A percentile compares a stretch with the other conserved stretches of the same genome.
These are phyloP conservation scores for Chondrostereum purpureum DNA, from an alignment of 1,284 basidiomycete genomes.

Conservation along the genomic window DNA sequence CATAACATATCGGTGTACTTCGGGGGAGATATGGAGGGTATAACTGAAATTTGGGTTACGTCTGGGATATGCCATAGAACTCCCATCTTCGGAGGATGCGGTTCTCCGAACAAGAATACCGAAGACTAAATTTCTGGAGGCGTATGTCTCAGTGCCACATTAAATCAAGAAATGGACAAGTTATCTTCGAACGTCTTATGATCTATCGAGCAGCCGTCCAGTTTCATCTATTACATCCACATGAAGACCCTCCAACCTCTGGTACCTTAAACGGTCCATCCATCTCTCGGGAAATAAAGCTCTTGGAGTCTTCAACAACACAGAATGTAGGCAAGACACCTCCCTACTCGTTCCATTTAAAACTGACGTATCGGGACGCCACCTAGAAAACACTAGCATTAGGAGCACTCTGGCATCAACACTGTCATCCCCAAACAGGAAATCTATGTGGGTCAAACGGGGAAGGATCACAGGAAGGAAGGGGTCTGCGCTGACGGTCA, in stretches of 20 bases:
- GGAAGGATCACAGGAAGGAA: not conserved
- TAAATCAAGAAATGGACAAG: too few species aligned
- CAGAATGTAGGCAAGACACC: not conserved
- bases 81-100: too few species aligned
- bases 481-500: not conserved
- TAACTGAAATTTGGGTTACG: too few species aligned
- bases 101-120: too few species aligned
- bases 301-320: not conserved
- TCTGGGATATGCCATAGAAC: too few species aligned
- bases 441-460: not conserved
- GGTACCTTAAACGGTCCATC: not conserved
- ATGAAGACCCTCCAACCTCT: not conserved
- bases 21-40: too few species aligned
- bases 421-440: not conserved
- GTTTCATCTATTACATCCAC: not conserved
- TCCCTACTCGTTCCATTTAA: not conserved
- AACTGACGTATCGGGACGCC: too few species aligned
- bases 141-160: too few species aligned
- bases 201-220: too few species aligned
- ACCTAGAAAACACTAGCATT: not conserved
- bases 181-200: too few species aligned
- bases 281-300: not conserved
- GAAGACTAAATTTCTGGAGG: too few species aligned
- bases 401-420: not conserved
- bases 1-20: too few species aligned